These are phyloP conservation scores for Candida yuanshanica DNA, from an alignment of 805 yeast species.

Conservation along the genomic window DNA sequence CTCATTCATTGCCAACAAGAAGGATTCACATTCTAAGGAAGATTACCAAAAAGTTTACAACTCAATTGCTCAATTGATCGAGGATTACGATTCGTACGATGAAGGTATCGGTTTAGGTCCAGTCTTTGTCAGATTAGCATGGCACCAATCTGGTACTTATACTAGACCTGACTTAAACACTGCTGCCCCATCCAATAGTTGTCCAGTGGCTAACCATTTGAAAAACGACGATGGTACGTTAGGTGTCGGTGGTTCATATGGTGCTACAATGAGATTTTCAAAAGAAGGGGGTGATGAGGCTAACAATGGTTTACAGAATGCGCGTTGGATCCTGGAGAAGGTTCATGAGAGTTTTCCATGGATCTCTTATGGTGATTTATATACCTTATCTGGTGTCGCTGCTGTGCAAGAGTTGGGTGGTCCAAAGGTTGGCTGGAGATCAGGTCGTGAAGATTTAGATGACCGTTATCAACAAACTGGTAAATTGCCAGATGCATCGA, in stretches of 20 bases:
- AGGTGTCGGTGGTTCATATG: constrained; percentile 57
- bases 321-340: constrained; percentile 49
- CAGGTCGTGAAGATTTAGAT: constrained; percentile 65
- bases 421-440: constrained; percentile 74
- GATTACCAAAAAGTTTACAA: constrained; percentile 66
- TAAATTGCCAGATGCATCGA: constrained; percentile 67
- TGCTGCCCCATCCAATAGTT: constrained; percentile 33
- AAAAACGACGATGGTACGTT: constrained; percentile 6
- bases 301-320: constrained; percentile 43
- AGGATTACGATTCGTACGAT: constrained; percentile 54
- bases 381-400: constrained; percentile 72
- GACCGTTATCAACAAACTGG: constrained; percentile 56
- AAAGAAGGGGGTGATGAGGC: constrained; percentile 50
- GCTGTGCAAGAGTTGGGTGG: constrained; percentile 79
- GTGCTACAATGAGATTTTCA: constrained; percentile 61
- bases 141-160: constrained; percentile 87
- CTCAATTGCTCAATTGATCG: constrained; percentile 61
- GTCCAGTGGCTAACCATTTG: constrained; percentile 20
- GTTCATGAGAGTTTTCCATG: constrained; percentile 56
- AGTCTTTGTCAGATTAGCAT: constrained; percentile 69
- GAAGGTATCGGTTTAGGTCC: constrained; percentile 73
- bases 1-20: constrained; percentile 3
- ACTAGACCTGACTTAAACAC: constrained; percentile 31
- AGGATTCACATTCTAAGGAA: constrained; percentile 19
- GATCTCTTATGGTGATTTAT: constrained; percentile 75